Conservation (phyloP, 2,329 filamentous ascomycete species). For the Ophiocordyceps sinensis region DNA sequence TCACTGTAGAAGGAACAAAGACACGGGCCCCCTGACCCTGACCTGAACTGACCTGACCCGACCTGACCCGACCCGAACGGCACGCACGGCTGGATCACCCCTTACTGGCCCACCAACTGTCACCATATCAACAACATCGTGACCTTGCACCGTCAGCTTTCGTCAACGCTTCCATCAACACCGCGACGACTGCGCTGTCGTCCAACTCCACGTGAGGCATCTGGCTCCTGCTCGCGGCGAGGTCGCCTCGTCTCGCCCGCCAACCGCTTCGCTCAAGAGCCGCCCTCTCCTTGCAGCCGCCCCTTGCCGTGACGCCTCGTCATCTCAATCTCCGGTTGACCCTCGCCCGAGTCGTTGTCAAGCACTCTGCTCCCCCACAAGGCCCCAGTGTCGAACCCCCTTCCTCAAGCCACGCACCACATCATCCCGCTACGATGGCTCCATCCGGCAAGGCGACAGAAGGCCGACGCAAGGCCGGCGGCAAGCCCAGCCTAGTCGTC, state of each 20-base stretch:
- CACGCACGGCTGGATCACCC: background rate
- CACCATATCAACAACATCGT: slow-evolving; percentile 3
- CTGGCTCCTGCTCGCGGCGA: too few relatives aligned
- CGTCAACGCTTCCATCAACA: background rate
- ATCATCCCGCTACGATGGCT: slow-evolving; percentile 13
- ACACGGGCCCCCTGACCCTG: slow-evolving; percentile 3
- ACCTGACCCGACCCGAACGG: slow-evolving; percentile 5
- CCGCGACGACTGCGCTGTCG: background rate
- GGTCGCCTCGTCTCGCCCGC: too few relatives aligned
- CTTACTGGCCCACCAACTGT: background rate
- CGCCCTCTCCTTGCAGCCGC: too few relatives aligned
- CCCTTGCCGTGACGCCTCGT: too few relatives aligned
- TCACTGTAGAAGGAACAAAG: background rate
- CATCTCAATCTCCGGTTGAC: too few relatives aligned
- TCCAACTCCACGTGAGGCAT: too few relatives aligned
- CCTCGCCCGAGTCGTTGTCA: too few relatives aligned
- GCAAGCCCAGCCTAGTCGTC: slow-evolving; percentile 26
- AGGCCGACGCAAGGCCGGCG: slow-evolving; percentile 22
- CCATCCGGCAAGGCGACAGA: slow-evolving; percentile 18
- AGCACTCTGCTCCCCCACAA: background rate
- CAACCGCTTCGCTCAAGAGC: too few relatives aligned
- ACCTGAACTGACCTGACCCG: slow-evolving; percentile 1
- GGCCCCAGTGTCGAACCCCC: background rate
- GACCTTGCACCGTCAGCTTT: background rate
- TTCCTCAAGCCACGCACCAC: background rate